Base-by-base conservation (phyloP, 306 rosid species). In the Begonia loranthoides region DNA sequence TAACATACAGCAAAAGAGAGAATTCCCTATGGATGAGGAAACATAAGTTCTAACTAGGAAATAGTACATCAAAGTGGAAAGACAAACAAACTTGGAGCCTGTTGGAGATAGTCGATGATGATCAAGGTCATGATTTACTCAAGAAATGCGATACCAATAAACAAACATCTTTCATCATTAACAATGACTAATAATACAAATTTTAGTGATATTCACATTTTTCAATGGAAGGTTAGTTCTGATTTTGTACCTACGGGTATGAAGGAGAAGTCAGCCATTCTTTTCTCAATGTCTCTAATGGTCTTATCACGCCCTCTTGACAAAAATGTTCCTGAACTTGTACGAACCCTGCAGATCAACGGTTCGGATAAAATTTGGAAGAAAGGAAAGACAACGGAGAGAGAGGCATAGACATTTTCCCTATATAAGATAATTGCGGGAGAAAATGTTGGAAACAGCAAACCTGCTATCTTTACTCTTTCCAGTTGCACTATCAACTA, bases 401-500 rank as follows among this genome's bases (percentile, higher is more conserved):
- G 61, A 47, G 44, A 10, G 5, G 0, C 47, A 10, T 43, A 2
- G 47, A 4, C 14, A 28, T 28, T 28, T 28, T 28, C 1, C 5
- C 9, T 8, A 28, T 7, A 10, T 6, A 17, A 16, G 13, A 12
- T 2, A 40, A 54, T 4, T 4, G 36, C 21, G 11, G 51, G 47
- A 17, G 57, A 41, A 45, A 56, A 56, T 14, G 10, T 5, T 5
- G 49, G 56, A 50, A 56, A 49, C 56, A 39, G 45, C 74, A 45
- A 17, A 87, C 96, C 96, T 80, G 87, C 96, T 83, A 62, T 87
- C 96, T 68, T 28, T 80, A 70, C 94, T 83, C 82, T 87, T 73
- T 68, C 96, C 94, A n/a, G 96, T 87, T 61, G 70, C 87, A 33
- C 80, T 71, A 49, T 87, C 96, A 1, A 87, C 96, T 52, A 87